phyloP scores from a whole-genome alignment of 1,284 basidiomycete genomes.

The Cryptococcus jaspeensis region DNA sequence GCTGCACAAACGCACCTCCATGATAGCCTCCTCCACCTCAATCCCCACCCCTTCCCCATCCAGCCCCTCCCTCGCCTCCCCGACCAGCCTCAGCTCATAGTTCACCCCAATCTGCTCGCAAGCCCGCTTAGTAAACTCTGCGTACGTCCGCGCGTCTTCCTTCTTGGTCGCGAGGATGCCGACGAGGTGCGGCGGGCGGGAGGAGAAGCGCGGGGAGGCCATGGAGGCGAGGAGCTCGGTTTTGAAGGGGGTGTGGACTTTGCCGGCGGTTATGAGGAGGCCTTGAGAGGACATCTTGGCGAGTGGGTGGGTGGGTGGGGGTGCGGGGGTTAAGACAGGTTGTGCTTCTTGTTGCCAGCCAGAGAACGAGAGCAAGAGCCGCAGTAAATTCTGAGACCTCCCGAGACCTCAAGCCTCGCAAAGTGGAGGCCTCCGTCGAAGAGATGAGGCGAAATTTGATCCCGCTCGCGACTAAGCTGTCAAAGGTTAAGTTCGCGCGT shows the following conservation, averaged over 20 bases:
- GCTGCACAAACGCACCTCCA: slow-evolving; percentile 65
- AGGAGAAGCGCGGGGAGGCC: slow-evolving; percentile 31
- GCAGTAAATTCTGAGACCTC: too few species aligned
- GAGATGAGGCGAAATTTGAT: too few species aligned
- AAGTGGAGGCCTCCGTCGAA: too few species aligned
- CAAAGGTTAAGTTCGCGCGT: too few species aligned
- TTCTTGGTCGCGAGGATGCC: slow-evolving; percentile 88
- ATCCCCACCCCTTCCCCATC: slow-evolving; percentile 59
- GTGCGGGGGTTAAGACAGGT: not conserved
- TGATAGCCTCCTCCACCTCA: slow-evolving; percentile 89
- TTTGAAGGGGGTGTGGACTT: slow-evolving; percentile 52
- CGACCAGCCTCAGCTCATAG: slow-evolving; percentile 74
- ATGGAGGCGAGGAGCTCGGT: slow-evolving; percentile 45
- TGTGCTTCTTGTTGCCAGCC: not conserved
- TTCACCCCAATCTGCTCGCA: slow-evolving; percentile 85
- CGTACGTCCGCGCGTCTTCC: slow-evolving; percentile 84
- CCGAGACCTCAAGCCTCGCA: too few species aligned
- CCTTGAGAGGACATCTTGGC: slow-evolving; percentile 33
- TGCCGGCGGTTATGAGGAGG: slow-evolving; percentile 49
- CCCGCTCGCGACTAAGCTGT: too few species aligned
- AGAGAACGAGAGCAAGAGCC: not conserved
- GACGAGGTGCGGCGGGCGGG: slow-evolving; percentile 68
- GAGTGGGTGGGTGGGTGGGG: not conserved
- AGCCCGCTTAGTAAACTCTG: slow-evolving; percentile 89
- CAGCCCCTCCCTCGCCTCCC: slow-evolving; percentile 53